Percentiles rank a stretch among this genome's conserved stretches.
phyloP scores from a whole-genome alignment of 306 rosid species.

The Castanea sativa region DNA sequence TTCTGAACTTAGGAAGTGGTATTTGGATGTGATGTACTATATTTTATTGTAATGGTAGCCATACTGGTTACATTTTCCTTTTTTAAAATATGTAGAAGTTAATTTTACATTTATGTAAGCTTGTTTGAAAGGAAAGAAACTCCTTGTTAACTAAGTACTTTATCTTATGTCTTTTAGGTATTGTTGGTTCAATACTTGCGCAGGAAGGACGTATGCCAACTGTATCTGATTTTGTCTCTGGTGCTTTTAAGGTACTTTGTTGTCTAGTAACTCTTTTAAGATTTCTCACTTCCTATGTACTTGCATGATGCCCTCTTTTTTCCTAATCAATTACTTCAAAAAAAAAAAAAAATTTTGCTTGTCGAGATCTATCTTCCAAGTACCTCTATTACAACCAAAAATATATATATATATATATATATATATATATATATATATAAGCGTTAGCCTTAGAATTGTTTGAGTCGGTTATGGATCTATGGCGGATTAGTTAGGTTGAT shows the following conservation, averaged over 20 bases:
- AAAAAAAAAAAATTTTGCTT: neutral
- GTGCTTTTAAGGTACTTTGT: slow-evolving; percentile 77
- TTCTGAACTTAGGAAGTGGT: neutral
- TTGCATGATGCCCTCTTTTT: neutral
- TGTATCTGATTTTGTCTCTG: slow-evolving; percentile 61
- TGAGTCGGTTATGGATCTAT: no score
- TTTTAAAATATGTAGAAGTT: neutral
- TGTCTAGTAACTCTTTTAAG: neutral
- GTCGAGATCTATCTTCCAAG: neutral
- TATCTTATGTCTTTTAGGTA: slow-evolving; percentile 48
- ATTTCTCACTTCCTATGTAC: neutral
- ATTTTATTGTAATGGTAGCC: neutral
- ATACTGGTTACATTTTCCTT: neutral
- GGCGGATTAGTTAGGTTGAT: no score
- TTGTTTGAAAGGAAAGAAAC: neutral
- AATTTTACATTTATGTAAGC: neutral
- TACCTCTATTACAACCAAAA: neutral
- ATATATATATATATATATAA: no score
- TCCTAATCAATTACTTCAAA: neutral
- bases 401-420: no score
- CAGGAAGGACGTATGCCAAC: slow-evolving; percentile 69
- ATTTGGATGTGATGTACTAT: neutral
- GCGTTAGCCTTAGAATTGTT: no score
- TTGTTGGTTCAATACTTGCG: slow-evolving; percentile 80
- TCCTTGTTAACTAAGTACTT: slow-evolving; percentile 5